Evolutionary conservation across 1,139 yeast genomes (phyloP).

Genomic region (Debaryomycetaceae sp.): DNA sequence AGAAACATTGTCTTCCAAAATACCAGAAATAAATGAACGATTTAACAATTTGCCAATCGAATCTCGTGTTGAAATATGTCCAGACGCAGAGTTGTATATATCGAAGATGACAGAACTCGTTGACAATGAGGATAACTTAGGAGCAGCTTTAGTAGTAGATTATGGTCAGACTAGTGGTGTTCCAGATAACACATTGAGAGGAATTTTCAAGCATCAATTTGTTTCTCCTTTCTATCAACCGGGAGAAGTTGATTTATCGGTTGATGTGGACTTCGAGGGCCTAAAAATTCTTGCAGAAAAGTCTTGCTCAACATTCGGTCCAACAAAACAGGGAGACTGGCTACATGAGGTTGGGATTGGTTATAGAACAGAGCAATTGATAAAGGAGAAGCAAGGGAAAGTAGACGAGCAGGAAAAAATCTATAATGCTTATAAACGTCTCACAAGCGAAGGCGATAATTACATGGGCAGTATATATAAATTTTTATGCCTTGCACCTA

Average conservation of each 20-base stretch:
- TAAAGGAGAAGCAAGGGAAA: conserved; percentile 29
- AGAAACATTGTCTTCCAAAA: conserved; percentile 61
- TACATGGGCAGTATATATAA: conserved; percentile 81
- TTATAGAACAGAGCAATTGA: conserved; percentile 57
- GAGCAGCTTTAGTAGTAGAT: conserved; percentile 74
- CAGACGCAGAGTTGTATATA: conserved; percentile 62
- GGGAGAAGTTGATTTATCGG: conserved; percentile 78
- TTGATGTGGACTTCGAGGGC: conserved; percentile 77
- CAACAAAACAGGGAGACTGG: conserved; percentile 79
- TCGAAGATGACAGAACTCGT: conserved; percentile 44
- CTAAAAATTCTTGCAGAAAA: conserved; percentile 28
- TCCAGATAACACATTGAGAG: conserved; percentile 61
- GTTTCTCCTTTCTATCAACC: conserved; percentile 76
- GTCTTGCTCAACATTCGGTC: conserved; percentile 43
- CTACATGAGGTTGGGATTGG: conserved; percentile 75
- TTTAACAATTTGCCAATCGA: conserved; percentile 53
- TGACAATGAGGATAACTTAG: conserved; percentile 32
- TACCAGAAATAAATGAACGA: conserved; percentile 53
- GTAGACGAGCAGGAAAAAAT: conserved; percentile 43
- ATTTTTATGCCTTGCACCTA: conserved; percentile 61
- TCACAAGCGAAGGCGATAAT: conserved; percentile 58
- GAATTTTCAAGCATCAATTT: conserved; percentile 67
- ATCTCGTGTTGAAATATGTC: conserved; percentile 67
- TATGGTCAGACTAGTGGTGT: conserved; percentile 73
- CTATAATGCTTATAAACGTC: conserved; percentile 56